These are phyloP conservation scores for Nepenthes gracilis DNA, from an alignment of 148 eudicot species.

Conservation along the genomic window DNA sequence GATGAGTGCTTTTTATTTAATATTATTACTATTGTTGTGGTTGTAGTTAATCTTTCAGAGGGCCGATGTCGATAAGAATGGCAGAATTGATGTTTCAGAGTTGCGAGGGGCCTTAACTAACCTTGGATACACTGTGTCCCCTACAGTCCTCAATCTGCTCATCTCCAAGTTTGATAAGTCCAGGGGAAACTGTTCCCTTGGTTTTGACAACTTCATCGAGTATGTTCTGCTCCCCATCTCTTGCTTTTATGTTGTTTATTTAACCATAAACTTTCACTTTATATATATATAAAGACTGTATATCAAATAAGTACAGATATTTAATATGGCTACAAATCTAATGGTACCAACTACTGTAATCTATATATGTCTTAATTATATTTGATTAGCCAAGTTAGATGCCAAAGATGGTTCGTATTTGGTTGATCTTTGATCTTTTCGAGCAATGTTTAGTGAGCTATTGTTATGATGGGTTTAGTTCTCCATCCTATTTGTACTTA, in stretches of 20 bases:
- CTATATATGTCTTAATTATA: no score
- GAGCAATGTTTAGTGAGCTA: no score
- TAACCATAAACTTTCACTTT: neutral
- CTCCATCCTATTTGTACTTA: neutral
- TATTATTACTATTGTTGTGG: neutral
- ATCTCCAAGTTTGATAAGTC: conserved; percentile 44
- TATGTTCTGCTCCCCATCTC: conserved; percentile 1
- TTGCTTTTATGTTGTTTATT: neutral
- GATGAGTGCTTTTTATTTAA: neutral
- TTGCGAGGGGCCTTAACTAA: conserved; percentile 43
- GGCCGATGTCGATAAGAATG: conserved; percentile 47
- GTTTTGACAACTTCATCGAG: conserved; percentile 63
- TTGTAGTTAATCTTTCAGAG: conserved; percentile 41
- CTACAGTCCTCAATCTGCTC: conserved; percentile 33
- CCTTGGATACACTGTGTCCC: conserved; percentile 41
- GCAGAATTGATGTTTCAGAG: conserved; percentile 37
- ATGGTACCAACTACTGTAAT: no score
- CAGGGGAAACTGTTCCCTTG: conserved; percentile 40
- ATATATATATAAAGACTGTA: neutral
- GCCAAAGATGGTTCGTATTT: no score
- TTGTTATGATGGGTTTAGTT: no score
- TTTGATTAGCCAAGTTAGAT: no score
- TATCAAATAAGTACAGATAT: neutral
- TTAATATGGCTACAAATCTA: no score
- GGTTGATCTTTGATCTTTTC: no score